These are phyloP conservation scores for Fraxinus nigra DNA, from an alignment of 305 asterid genomes.

Conservation along the genomic window DNA sequence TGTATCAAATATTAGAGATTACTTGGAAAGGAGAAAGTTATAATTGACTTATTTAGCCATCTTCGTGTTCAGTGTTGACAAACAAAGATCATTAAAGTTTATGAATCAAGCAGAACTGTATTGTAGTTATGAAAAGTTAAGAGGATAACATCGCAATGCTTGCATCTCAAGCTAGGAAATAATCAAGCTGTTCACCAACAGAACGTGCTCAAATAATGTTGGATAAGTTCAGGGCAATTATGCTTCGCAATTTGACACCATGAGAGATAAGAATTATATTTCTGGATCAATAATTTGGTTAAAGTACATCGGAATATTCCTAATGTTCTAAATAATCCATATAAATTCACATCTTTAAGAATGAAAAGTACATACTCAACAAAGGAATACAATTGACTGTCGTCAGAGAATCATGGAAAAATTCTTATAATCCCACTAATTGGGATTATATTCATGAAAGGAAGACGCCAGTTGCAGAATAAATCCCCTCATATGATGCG, in stretches of 20 bases:
- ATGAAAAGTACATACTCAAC: background rate
- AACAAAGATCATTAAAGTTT: background rate
- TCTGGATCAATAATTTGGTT: background rate
- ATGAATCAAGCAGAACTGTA: background rate
- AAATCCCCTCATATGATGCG: constrained; percentile 1
- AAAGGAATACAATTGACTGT: background rate
- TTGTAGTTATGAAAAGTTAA: background rate
- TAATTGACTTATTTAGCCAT: constrained; percentile 1
- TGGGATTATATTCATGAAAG: background rate
- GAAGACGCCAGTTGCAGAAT: background rate
- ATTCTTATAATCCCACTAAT: background rate
- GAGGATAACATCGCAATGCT: constrained; percentile 1
- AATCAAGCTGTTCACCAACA: constrained; percentile 15
- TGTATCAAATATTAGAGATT: constrained; percentile 18
- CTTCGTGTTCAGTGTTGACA: background rate
- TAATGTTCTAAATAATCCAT: background rate
- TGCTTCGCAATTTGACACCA: background rate
- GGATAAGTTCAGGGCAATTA: constrained; percentile 15
- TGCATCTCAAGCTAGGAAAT: constrained; percentile 10
- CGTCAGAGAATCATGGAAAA: background rate
- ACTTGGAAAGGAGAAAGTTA: background rate
- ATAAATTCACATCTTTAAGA: background rate
- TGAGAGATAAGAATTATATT: background rate
- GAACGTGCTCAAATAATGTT: constrained; percentile 14
- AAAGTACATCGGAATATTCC: background rate